Conservation (phyloP, 2,329 filamentous ascomycete genomes). For the Pezicula neosporulosa region DNA sequence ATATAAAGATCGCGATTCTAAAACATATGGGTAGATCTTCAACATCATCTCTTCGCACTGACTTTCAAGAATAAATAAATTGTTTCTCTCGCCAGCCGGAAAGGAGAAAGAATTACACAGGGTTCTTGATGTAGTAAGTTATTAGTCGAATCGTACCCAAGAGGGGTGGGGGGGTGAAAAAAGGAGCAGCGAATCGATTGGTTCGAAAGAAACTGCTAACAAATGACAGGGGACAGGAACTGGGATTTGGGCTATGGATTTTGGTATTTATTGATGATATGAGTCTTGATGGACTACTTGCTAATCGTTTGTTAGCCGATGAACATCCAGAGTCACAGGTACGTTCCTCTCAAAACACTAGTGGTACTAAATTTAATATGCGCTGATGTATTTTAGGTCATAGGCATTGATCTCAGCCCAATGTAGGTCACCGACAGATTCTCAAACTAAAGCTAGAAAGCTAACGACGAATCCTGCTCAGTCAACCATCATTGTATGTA, state of each 20-base stretch:
- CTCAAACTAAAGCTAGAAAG: neutral
- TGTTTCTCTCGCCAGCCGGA: neutral
- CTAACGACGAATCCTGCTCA: neutral
- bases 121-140: slow-evolving; percentile 1
- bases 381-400: no score
- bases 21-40: slow-evolving; percentile 1
- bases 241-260: slow-evolving; percentile 9
- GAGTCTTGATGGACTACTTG: no score
- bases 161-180: neutral
- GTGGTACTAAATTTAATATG: no score
- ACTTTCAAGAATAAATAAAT: neutral
- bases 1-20: neutral
- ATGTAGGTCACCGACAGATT: slow-evolving; percentile 31
- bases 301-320: neutral
- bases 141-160: no score
- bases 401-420: slow-evolving; percentile 25
- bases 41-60: slow-evolving; percentile 1
- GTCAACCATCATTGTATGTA: neutral
- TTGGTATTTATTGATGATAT: neutral
- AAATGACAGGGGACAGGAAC: slow-evolving; percentile 1
- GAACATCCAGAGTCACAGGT: slow-evolving; percentile 13
- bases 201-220: neutral
- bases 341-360: neutral
- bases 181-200: neutral
- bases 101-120: neutral